These are phyloP conservation scores for Ophiostoma montium DNA, from an alignment of 2,329 filamentous ascomycete genomes.

Conservation along the genomic window DNA sequence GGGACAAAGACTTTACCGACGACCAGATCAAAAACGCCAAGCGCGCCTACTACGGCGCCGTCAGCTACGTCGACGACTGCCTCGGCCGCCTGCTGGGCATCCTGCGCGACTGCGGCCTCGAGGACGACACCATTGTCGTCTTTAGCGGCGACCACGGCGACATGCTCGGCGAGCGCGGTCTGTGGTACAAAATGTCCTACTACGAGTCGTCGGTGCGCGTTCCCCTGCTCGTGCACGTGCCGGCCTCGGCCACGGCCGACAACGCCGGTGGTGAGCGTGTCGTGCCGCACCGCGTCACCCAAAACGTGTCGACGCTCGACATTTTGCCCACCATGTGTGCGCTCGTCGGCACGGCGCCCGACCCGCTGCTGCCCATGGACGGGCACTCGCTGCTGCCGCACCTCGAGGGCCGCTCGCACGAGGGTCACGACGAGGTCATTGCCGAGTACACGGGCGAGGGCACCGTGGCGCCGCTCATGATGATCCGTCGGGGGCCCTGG, in stretches of 20 bases:
- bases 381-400: slow-evolving; percentile 72
- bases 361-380: slow-evolving; percentile 66
- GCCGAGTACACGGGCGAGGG: slow-evolving; percentile 94
- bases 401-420: slow-evolving; percentile 38
- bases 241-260: slow-evolving; percentile 27
- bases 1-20: slow-evolving; percentile 68
- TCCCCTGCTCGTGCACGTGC: slow-evolving; percentile 73
- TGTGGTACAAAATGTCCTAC: slow-evolving; percentile 94
- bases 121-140: slow-evolving; percentile 77
- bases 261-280: slow-evolving; percentile 23
- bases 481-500: slow-evolving; percentile 82
- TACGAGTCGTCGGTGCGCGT: slow-evolving; percentile 85
- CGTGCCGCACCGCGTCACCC: slow-evolving; percentile 56
- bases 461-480: slow-evolving; percentile 76
- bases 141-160: slow-evolving; percentile 92
- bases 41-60: slow-evolving; percentile 82
- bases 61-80: slow-evolving; percentile 88
- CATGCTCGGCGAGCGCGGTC: slow-evolving; percentile 82
- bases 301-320: slow-evolving; percentile 86
- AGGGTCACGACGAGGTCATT: slow-evolving; percentile 58
- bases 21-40: slow-evolving; percentile 77
- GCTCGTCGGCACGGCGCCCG: slow-evolving; percentile 57
- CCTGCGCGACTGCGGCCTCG: slow-evolving; percentile 64
- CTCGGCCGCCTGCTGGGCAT: slow-evolving; percentile 69
- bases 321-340: slow-evolving; percentile 81